These are phyloP conservation scores for Penicillium atrosanguineum DNA, from an alignment of 495 filamentous ascomycete genomes.

Conservation along the genomic window DNA sequence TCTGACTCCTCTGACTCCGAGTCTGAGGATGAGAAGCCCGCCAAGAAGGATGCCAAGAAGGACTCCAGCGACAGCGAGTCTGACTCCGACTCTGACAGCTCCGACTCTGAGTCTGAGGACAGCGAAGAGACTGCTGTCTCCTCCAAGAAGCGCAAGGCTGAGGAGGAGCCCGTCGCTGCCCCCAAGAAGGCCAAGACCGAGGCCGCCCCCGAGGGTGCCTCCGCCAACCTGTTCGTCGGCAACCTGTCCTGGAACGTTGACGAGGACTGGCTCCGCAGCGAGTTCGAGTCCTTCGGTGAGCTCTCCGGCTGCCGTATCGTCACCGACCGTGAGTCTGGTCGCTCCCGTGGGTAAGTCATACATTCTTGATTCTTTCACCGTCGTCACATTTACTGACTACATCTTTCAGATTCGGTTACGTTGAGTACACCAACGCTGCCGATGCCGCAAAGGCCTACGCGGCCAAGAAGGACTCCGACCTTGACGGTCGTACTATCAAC, in stretches of 20 bases:
- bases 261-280: slow-evolving; percentile 81
- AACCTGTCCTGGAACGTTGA: slow-evolving; percentile 95
- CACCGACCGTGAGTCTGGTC: slow-evolving; percentile 75
- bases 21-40: slow-evolving; percentile 31
- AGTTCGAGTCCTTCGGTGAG: slow-evolving; percentile 83
- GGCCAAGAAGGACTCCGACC: slow-evolving; percentile 72
- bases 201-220: slow-evolving; percentile 58
- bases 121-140: slow-evolving; percentile 44
- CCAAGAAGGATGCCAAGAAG: slow-evolving; percentile 31
- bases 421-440: slow-evolving; percentile 74
- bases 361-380: background rate
- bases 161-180: slow-evolving; percentile 56
- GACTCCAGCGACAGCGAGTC: slow-evolving; percentile 25
- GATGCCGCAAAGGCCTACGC: slow-evolving; percentile 74
- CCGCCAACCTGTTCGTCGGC: slow-evolving; percentile 82
- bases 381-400: slow-evolving; percentile 23
- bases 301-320: slow-evolving; percentile 75
- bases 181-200: slow-evolving; percentile 86
- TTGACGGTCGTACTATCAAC: slow-evolving; percentile 85
- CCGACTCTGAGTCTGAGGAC: slow-evolving; percentile 52
- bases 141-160: slow-evolving; percentile 91
- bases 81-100: slow-evolving; percentile 35
- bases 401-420: slow-evolving; percentile 77
- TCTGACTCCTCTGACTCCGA: slow-evolving; percentile 27
- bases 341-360: slow-evolving; percentile 73